Conservation (phyloP, 2,329 filamentous ascomycete genomes). For the Talaromyces verruculosus region DNA sequence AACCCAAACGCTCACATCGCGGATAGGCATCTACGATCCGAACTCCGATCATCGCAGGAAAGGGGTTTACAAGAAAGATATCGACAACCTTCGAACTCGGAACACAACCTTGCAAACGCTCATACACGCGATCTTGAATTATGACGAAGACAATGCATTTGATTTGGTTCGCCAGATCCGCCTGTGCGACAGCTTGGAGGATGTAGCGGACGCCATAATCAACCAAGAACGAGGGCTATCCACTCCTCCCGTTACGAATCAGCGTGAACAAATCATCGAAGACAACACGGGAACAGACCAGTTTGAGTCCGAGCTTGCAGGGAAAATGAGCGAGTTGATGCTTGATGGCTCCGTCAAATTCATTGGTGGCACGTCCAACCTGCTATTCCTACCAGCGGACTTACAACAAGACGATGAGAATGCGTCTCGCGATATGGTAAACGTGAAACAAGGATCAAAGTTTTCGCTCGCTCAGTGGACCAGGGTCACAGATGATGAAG, state of each 20-base stretch:
- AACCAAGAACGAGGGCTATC: constrained; percentile 51
- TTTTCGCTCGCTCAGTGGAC: constrained; percentile 86
- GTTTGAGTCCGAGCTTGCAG: constrained; percentile 77
- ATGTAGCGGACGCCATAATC: constrained; percentile 61
- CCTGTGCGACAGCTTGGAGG: constrained; percentile 73
- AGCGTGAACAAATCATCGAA: constrained; percentile 32
- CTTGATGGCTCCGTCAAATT: constrained; percentile 86
- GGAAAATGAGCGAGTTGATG: constrained; percentile 88
- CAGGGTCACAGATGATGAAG: constrained; percentile 73
- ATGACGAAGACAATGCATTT: constrained; percentile 79
- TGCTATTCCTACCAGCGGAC: constrained; percentile 69
- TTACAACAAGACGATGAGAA: constrained; percentile 42
- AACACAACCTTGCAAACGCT: constrained; percentile 89
- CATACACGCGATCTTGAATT: constrained; percentile 88
- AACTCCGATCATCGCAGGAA: constrained; percentile 95
- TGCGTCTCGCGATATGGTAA: constrained; percentile 28
- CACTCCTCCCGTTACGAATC: constrained; percentile 40
- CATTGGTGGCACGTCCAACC: constrained; percentile 89
- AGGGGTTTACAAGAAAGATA: constrained; percentile 93
- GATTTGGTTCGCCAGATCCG: constrained; percentile 82
- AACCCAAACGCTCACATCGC: constrained; percentile 21
- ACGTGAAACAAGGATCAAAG: constrained; percentile 53
- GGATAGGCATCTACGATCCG: constrained; percentile 86
- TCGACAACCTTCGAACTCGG: constrained; percentile 80
- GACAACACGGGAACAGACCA: constrained; percentile 46